Evolutionary conservation across 331 rosid species (phyloP), one percentile per base, ranked within the genome.

Genomic region (Quercus lobata): DNA sequence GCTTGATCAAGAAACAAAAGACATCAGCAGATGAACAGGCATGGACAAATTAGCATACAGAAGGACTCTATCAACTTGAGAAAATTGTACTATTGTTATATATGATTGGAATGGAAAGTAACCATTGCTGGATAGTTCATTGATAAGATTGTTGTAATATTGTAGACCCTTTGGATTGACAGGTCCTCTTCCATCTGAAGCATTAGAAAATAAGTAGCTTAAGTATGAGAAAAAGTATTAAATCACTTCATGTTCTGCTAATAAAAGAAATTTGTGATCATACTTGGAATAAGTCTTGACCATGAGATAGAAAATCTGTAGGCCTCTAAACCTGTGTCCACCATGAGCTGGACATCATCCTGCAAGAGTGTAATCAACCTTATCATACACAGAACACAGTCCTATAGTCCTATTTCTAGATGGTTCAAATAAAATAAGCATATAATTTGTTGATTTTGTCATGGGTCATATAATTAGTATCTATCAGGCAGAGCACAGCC

Each of bases 221-320:
- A 35, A 57, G 70, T 24, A 41, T 57, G 22, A 65, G 62, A 76
- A 63, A 16, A 52, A n/a, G 2, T 21, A 60, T 25, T 6, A 18
- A 17, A 21, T 71, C 56, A 8, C 32, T 69, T 60, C 6, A 19
- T 71, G 16, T 30, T n/a, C 53, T 30, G 18, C 17, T 30, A 52
- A 30, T 17, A 9, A 37, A n/a, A 78, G 25, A 55, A 7, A 44
- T 34, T n/a, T 12, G 10, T 22, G 32, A 12, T 66, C 46, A 70
- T 72, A 93, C 97, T 83, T 77, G 96, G 97, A 62, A 93, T 85
- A 66, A 91, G 86, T 81, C 97, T 87, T 55, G 98, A 90, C 98
- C 98, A 90, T 35, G 97, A 94, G 79, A 94, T 90, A 61, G 94
- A 94, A 83, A 92, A 89, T 88, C 96, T 84, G 19, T 88, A 88